Evolutionary conservation across 2,329 filamentous ascomycete species (phyloP).

Genomic region (Pyrenochaeta sp.): DNA sequence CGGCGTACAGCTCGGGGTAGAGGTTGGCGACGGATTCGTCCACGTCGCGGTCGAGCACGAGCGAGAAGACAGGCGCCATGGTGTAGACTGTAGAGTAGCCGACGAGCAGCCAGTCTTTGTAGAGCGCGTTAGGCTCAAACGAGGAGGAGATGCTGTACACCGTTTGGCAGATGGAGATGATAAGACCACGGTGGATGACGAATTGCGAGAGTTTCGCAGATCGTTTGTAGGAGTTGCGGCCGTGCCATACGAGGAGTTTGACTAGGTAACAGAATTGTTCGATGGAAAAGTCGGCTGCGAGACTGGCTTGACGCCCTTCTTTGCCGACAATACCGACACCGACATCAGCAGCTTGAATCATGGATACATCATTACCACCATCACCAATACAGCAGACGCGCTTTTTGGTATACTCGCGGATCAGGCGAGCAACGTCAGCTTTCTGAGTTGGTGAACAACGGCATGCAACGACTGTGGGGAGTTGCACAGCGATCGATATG

Average conservation of each 20-base stretch:
- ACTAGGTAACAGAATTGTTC: constrained; percentile 94
- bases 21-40: constrained; percentile 92
- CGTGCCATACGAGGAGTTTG: constrained; percentile 98
- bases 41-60: constrained; percentile 94
- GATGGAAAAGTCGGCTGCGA: constrained; percentile 96
- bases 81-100: constrained; percentile 98
- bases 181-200: constrained; percentile 95
- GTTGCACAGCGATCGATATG: constrained; percentile 82
- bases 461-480: constrained; percentile 93
- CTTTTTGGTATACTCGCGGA: constrained; percentile 90
- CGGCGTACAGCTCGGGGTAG: constrained; percentile 97
- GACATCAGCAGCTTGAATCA: constrained; percentile 98
- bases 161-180: constrained; percentile 94
- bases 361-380: constrained; percentile 96
- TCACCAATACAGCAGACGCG: constrained; percentile 97
- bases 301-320: constrained; percentile 90
- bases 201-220: constrained; percentile 96
- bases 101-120: constrained; percentile 93
- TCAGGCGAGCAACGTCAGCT: constrained; percentile 88
- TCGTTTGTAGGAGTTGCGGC: constrained; percentile 95
- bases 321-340: constrained; percentile 98
- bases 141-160: constrained; percentile 94
- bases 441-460: constrained; percentile 97
- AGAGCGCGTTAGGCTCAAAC: constrained; percentile 93
- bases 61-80: constrained; percentile 87